phyloP scores from a whole-genome alignment of 768 basidiomycete species.

The Boletus barrowsii region DNA sequence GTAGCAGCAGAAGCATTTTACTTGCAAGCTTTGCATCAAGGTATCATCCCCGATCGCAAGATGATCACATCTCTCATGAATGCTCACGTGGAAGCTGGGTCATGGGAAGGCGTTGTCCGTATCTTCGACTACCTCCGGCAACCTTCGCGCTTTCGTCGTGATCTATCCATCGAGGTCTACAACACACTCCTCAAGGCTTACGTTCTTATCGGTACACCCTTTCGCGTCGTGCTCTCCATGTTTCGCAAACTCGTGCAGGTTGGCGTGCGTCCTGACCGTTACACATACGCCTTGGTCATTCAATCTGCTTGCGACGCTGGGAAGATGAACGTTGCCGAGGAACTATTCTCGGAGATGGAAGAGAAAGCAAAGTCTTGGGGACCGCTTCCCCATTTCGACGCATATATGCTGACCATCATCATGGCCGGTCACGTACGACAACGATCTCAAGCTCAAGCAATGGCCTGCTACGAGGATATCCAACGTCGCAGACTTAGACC shows the following conservation, averaged over 20 bases:
- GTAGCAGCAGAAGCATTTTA: slow-evolving; percentile 65
- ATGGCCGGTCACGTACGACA: slow-evolving; percentile 67
- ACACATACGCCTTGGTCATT: slow-evolving; percentile 71
- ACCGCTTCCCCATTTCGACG: slow-evolving; percentile 43
- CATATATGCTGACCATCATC: slow-evolving; percentile 68
- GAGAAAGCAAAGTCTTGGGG: slow-evolving; percentile 33
- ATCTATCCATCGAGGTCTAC: slow-evolving; percentile 58
- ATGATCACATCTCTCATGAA: slow-evolving; percentile 77
- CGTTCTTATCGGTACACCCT: slow-evolving; percentile 77
- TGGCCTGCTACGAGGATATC: slow-evolving; percentile 72
- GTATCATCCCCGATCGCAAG: slow-evolving; percentile 56
- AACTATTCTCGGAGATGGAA: slow-evolving; percentile 71
- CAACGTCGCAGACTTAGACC: slow-evolving; percentile 58
- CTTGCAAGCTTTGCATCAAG: slow-evolving; percentile 58
- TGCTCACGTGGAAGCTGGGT: slow-evolving; percentile 76
- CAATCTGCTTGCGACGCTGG: slow-evolving; percentile 79
- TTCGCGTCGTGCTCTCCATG: slow-evolving; percentile 53
- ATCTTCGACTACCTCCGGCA: slow-evolving; percentile 61
- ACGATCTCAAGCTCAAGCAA: slow-evolving; percentile 53
- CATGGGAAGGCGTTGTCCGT: slow-evolving; percentile 72
- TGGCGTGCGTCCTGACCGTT: slow-evolving; percentile 53
- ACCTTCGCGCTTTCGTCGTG: slow-evolving; percentile 33
- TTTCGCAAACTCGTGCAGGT: slow-evolving; percentile 54
- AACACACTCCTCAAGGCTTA: slow-evolving; percentile 84
- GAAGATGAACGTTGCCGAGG: slow-evolving; percentile 56